A percentile compares a stretch with the other conserved stretches of the same genome.
phyloP scores from a whole-genome alignment of 495 filamentous ascomycete genomes.

The Trichoderma virens region DNA sequence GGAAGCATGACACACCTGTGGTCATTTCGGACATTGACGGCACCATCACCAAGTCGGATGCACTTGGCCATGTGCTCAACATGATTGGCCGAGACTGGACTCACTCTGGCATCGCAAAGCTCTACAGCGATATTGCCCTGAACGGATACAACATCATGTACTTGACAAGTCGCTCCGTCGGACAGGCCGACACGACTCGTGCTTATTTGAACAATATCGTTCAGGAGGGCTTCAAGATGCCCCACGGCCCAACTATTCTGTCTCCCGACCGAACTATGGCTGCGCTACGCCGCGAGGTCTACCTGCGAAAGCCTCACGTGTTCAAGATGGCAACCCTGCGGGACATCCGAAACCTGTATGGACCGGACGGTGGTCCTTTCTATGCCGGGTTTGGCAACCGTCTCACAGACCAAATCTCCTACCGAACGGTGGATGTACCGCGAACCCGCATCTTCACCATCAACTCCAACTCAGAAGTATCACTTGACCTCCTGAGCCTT shows the following conservation, averaged over 20 bases:
- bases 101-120: conserved; percentile 88
- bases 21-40: conserved; percentile 99
- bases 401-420: conserved; percentile 91
- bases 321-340: conserved; percentile 99
- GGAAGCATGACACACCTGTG: conserved; percentile 81
- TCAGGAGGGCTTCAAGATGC: conserved; percentile 80
- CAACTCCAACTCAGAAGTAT: conserved; percentile 95
- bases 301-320: conserved; percentile 91
- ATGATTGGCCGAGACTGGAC: conserved; percentile 99
- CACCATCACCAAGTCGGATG: conserved; percentile 98
- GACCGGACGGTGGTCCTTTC: conserved; percentile 72
- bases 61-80: conserved; percentile 92
- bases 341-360: conserved; percentile 85
- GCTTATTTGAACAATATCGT: conserved; percentile 84
- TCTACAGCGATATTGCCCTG: conserved; percentile 89
- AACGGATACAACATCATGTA: conserved; percentile 99
- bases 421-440: conserved; percentile 91
- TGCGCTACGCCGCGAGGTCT: conserved; percentile 88
- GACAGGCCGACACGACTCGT: conserved; percentile 85
- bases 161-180: conserved; percentile 86
- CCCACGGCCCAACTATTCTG: conserved; percentile 87
- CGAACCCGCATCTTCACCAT: conserved; percentile 95
- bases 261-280: conserved; percentile 94
- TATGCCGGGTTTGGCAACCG: conserved; percentile 97
- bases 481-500: conserved; percentile 79